Evolutionary conservation across 441 rosid genomes (phyloP).

Genomic region (Hypseocharis bilobata): DNA sequence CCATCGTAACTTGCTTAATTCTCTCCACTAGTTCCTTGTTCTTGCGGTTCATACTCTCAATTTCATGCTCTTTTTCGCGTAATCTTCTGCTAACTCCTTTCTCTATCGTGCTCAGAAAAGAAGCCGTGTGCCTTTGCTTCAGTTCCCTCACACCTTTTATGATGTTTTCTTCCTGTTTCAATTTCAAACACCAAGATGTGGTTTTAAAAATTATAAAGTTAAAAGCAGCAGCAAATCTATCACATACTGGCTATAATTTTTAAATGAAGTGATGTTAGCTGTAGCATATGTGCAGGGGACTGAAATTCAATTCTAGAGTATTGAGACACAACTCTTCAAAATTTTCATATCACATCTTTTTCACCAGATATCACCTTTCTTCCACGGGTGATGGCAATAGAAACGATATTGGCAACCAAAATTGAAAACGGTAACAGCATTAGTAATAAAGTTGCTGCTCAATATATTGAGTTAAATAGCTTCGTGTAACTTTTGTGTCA

Average conservation of each 20-base stretch:
- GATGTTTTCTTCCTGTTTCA: slow-evolving; percentile 44
- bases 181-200: slow-evolving; percentile 13
- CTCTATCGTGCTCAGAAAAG: slow-evolving; percentile 44
- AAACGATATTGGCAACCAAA: not conserved
- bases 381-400: not conserved
- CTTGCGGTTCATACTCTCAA: slow-evolving; percentile 46
- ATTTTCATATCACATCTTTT: not conserved
- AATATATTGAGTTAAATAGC: not conserved
- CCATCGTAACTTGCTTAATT: slow-evolving; percentile 43
- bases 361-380: not conserved
- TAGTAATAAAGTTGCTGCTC: not conserved
- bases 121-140: slow-evolving; percentile 38
- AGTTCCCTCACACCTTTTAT: slow-evolving; percentile 43
- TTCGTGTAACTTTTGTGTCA: not conserved
- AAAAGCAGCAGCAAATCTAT: not conserved
- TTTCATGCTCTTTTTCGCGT: slow-evolving; percentile 48
- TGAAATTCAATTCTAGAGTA: slow-evolving; percentile 3
- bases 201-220: not conserved
- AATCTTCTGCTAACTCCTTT: slow-evolving; percentile 42
- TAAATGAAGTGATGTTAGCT: too few species aligned
- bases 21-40: slow-evolving; percentile 50
- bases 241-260: not conserved
- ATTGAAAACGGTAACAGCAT: too few species aligned
- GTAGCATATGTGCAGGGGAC: not conserved
- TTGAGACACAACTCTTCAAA: not conserved